These are phyloP conservation scores for Colletotrichum sp. DNA, from an alignment of 2,329 filamentous ascomycete genomes.

Conservation along the genomic window DNA sequence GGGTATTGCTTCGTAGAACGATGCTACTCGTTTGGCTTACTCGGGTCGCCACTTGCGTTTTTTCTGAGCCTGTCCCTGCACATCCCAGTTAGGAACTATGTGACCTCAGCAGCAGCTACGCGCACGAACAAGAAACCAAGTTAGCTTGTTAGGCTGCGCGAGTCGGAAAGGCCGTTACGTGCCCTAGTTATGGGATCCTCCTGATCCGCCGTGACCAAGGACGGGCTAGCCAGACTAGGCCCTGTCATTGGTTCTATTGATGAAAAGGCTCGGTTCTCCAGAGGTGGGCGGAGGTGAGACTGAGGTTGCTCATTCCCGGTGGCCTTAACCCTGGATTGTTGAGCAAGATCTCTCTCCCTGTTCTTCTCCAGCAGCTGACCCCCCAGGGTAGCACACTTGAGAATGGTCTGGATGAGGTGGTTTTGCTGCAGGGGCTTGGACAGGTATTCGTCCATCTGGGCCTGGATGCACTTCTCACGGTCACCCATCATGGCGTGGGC, in stretches of 20 bases:
- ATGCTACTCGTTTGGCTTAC: constrained; percentile 13
- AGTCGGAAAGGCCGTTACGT: constrained; percentile 47
- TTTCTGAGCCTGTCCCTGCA: constrained; percentile 25
- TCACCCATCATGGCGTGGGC: constrained; percentile 99
- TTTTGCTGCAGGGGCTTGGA: constrained; percentile 97
- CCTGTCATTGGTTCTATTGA: constrained; percentile 65
- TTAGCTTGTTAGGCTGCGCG: constrained; percentile 44
- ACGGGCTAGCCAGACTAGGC: constrained; percentile 65
- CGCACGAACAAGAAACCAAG: constrained; percentile 28
- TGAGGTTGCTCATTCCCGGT: constrained; percentile 42
- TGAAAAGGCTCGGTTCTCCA: constrained; percentile 71
- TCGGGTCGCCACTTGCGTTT: constrained; percentile 24
- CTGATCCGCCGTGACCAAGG: constrained; percentile 63
- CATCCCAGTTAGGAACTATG: constrained; percentile 25
- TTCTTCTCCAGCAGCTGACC: constrained; percentile 82
- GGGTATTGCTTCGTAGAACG: constrained; percentile 19
- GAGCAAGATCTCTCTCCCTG: constrained; percentile 62
- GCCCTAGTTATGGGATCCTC: constrained; percentile 62
- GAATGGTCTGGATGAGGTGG: constrained; percentile 95
- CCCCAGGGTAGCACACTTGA: constrained; percentile 94
- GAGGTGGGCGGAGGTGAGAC: constrained; percentile 42
- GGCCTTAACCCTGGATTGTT: constrained; percentile 54
- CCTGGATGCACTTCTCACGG: constrained; percentile 96
- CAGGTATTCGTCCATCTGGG: constrained; percentile 98
- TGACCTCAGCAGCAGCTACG: constrained; percentile 22